Conservation (phyloP, 2,329 filamentous ascomycete genomes). For the Arthrinium puccinioides region DNA sequence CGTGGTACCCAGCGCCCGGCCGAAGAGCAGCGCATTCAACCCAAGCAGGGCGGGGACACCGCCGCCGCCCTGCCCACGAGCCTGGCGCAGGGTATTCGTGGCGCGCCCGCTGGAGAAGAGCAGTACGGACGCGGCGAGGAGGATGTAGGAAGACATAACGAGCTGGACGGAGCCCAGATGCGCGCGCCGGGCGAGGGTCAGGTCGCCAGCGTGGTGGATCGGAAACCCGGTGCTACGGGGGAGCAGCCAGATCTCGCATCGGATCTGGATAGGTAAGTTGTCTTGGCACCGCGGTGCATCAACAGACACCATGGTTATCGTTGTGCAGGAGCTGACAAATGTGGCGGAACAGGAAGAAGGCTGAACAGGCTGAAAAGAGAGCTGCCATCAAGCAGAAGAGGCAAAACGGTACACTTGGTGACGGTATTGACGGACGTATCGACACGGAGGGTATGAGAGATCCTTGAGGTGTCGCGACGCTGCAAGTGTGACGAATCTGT, state of each 20-base stretch:
- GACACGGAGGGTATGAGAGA: constrained; percentile 4
- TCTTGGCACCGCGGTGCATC: too few species aligned
- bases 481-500: too few species aligned
- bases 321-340: too few species aligned
- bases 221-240: constrained; percentile 19
- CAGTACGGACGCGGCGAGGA: constrained; percentile 11
- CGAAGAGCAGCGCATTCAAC: constrained; percentile 15
- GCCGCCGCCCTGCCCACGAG: constrained; percentile 17
- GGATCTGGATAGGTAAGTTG: constrained; percentile 22
- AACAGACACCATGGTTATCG: neutral
- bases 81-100: constrained; percentile 16
- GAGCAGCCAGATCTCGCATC: constrained; percentile 20
- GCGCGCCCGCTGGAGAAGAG: constrained; percentile 17
- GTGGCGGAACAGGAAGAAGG: constrained; percentile 21
- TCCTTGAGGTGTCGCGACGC: too few species aligned
- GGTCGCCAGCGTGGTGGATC: constrained; percentile 16
- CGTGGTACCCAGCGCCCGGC: constrained; percentile 4
- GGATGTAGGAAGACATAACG: constrained; percentile 12
- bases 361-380: constrained; percentile 8
- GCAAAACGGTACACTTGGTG: constrained; percentile 13
- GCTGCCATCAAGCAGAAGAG: constrained; percentile 18
- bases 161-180: constrained; percentile 23
- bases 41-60: neutral
- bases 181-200: constrained; percentile 18
- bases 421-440: constrained; percentile 13